Percentiles rank a stretch among this genome's conserved stretches.
Evolutionary conservation across 2,329 filamentous ascomycete genomes (phyloP).

Genomic region (Aaosphaeria arxii): DNA sequence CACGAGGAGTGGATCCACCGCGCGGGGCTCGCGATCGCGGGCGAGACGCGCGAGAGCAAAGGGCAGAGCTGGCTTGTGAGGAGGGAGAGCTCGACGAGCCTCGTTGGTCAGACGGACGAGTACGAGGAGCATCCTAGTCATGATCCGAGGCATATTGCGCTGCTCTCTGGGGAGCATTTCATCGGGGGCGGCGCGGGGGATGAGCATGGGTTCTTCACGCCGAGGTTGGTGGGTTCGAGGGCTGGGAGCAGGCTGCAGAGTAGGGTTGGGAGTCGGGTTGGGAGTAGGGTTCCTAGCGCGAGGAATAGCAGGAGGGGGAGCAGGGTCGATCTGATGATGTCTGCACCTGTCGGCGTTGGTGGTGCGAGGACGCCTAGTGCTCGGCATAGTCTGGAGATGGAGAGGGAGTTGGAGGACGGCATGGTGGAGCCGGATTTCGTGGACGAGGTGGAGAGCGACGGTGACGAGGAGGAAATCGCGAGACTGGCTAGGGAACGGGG

Average conservation of each 20-base stretch:
- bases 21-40: conserved; percentile 55
- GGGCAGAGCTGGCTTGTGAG: conserved; percentile 61
- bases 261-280: conserved; percentile 34
- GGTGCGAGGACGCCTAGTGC: conserved; percentile 14
- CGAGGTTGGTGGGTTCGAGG: conserved; percentile 18
- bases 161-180: conserved; percentile 33
- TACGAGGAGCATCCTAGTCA: conserved; percentile 26
- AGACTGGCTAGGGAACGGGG: conserved; percentile 50
- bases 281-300: conserved; percentile 39
- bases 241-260: conserved; percentile 35
- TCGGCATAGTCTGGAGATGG: conserved; percentile 26
- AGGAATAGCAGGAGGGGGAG: conserved; percentile 37
- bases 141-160: conserved; percentile 20
- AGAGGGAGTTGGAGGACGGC: conserved; percentile 16
- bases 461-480: conserved; percentile 54
- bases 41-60: conserved; percentile 57
- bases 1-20: conserved; percentile 58
- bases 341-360: conserved; percentile 5
- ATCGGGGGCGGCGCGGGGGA: conserved; percentile 23
- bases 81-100: conserved; percentile 54
- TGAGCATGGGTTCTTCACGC: conserved; percentile 21
- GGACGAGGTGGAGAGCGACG: conserved; percentile 37
- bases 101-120: conserved; percentile 41
- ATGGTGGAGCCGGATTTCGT: conserved; percentile 50
- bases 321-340: conserved; percentile 36